Evolutionary conservation across 1,284 basidiomycete species (phyloP).

Genomic region (Moesziomyces antarcticus): DNA sequence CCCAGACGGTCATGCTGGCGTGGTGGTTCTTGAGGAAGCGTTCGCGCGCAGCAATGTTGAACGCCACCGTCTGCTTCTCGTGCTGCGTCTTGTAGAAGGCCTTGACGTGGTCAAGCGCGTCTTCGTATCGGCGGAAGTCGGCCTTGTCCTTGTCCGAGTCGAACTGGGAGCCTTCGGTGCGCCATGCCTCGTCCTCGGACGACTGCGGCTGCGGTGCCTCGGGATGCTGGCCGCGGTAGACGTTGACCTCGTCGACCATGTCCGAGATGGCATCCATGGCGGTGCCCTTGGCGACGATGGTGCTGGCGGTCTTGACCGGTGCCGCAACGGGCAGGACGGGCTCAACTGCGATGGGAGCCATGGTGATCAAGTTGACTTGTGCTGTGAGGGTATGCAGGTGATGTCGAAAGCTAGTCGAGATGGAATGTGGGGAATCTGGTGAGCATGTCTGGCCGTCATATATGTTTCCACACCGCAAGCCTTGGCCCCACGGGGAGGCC

Average conservation of each 20-base stretch:
- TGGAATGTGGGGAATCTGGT: not conserved
- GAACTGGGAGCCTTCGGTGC: slow-evolving; percentile 72
- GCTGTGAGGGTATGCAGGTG: not conserved
- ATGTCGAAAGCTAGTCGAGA: not conserved
- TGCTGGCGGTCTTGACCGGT: slow-evolving; percentile 6
- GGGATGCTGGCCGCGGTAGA: slow-evolving; percentile 47
- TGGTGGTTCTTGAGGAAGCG: slow-evolving; percentile 44
- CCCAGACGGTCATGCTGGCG: slow-evolving; percentile 75
- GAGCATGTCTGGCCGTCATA: too few relatives aligned
- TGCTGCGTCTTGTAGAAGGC: slow-evolving; percentile 89
- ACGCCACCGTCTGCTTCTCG: slow-evolving; percentile 75
- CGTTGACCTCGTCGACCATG: slow-evolving; percentile 51
- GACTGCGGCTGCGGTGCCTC: slow-evolving; percentile 30
- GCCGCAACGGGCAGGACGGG: slow-evolving; percentile 14
- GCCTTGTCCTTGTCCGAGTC: slow-evolving; percentile 82
- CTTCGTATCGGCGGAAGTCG: slow-evolving; percentile 70
- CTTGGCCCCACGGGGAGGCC: too few relatives aligned
- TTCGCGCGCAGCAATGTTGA: slow-evolving; percentile 49
- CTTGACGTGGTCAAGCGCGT: slow-evolving; percentile 85
- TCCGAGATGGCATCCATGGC: slow-evolving; percentile 48
- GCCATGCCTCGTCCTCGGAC: slow-evolving; percentile 39
- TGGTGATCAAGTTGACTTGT: slow-evolving; percentile 1
- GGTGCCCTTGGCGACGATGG: slow-evolving; percentile 30
- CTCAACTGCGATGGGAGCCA: slow-evolving; percentile 37
- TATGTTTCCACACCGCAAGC: too few relatives aligned